A percentile compares a stretch with the other conserved stretches of the same genome.
These are phyloP conservation scores for Peronospora belbahrii DNA, from an alignment of 352 stramenopile species.

Conservation along the genomic window DNA sequence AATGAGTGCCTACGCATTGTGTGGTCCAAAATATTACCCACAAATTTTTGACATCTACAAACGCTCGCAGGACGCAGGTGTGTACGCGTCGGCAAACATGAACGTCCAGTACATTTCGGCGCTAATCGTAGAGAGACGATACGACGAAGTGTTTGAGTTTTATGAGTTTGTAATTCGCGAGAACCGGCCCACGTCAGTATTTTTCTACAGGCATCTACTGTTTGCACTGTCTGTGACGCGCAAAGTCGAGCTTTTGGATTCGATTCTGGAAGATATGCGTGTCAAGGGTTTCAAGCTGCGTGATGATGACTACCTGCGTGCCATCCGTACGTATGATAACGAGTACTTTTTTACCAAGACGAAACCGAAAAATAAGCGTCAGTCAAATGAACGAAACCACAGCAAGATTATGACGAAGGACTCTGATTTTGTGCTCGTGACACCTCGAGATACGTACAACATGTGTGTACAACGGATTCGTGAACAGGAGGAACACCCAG, in stretches of 20 bases:
- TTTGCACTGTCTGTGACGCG: constrained; percentile 29
- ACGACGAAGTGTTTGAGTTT: constrained; percentile 40
- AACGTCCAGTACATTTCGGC: constrained; percentile 46
- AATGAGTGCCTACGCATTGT: constrained; percentile 34
- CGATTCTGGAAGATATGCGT: constrained; percentile 54
- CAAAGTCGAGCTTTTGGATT: constrained; percentile 25
- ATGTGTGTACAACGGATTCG: constrained; percentile 35
- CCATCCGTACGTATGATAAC: constrained; percentile 41
- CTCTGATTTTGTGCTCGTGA: constrained; percentile 12
- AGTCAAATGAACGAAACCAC: constrained; percentile 3
- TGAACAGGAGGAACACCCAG: constrained; percentile 36
- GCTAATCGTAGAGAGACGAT: constrained; percentile 30
- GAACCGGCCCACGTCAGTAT: constrained; percentile 42
- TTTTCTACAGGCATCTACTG: constrained; percentile 55
- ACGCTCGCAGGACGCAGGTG: constrained; percentile 20
- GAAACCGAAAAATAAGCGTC: constrained; percentile 4
- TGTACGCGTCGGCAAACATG: constrained; percentile 65
- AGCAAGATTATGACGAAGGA: constrained; percentile 2
- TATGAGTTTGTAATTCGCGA: constrained; percentile 34
- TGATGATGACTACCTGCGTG: constrained; percentile 40
- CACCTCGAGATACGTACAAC: constrained; percentile 34
- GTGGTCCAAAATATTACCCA: constrained; percentile 16
- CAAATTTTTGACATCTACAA: constrained; percentile 48
- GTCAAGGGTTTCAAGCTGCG: constrained; percentile 61
- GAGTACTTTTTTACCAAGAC: constrained; percentile 32